Percentiles rank a stretch among this genome's conserved stretches.
phyloP scores from a whole-genome alignment of 179 eudicot genomes.

The Silene coronaria region DNA sequence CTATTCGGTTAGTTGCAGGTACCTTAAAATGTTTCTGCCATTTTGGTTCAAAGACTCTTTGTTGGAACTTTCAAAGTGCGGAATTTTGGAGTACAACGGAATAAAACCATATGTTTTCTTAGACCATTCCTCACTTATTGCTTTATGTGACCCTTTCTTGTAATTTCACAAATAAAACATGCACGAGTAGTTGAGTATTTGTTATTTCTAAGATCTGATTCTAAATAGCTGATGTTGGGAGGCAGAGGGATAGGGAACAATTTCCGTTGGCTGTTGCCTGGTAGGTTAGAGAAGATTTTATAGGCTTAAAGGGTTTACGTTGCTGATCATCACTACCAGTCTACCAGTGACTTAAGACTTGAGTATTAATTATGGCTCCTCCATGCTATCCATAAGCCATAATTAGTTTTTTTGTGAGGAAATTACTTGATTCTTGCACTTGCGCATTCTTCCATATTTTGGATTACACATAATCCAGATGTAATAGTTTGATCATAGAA shows the following conservation, averaged over 20 bases:
- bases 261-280: not conserved
- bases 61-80: not conserved
- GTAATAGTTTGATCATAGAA: not conserved
- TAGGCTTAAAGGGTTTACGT: not conserved
- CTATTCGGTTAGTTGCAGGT: conserved; percentile 90
- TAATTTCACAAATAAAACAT: not conserved
- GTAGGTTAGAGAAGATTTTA: not conserved
- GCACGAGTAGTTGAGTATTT: not conserved
- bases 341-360: not conserved
- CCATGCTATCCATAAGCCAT: not conserved
- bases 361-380: not conserved
- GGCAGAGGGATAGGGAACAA: not conserved
- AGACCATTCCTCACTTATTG: not conserved
- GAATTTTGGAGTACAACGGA: not conserved
- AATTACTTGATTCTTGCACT: not conserved
- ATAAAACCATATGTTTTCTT: not conserved
- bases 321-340: not conserved
- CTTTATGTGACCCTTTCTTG: not conserved
- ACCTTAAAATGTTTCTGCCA: conserved; percentile 9
- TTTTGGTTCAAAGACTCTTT: not conserved
- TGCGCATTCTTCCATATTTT: not conserved
- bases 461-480: not conserved
- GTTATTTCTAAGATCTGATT: not conserved
- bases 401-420: not conserved
- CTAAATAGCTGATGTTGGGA: not conserved